Evolutionary conservation across 2,329 filamentous ascomycete species (phyloP), one percentile per base, ranked within the genome.

Genomic region (Zymoseptoria brevis): DNA sequence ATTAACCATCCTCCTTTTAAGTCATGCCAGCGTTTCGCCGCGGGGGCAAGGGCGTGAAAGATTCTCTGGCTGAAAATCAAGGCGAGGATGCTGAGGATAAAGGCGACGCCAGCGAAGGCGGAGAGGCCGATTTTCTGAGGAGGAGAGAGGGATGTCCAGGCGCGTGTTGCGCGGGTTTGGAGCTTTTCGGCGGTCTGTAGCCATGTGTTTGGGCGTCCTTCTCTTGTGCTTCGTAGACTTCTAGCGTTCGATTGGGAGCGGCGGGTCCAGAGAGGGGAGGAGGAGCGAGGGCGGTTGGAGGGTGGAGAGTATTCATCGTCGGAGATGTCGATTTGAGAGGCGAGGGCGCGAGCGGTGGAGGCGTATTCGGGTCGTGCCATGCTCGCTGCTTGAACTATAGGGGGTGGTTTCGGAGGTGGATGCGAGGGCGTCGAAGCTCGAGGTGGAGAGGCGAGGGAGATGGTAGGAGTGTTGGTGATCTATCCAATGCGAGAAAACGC

Each of bases 1-100:
- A 96, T 82, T 61, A 86, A 74, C 79, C 85, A 89, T 50, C 90
- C 93, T 56, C 82, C 85, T 0, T 79, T 81, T 4, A 91, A 77
- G 29, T 84, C 81, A 69, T 90, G 84, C 91, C 91, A 96, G 64
- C 83, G 82, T 72, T 86, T 80, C 21, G 92, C 90, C 11, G 86
- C 75, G 6, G 91, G 90, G 11, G 81, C 83, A 57, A 97, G 79
- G 74, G 81, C 85, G 35, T 82, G 80, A 77, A 96, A 95, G 71
- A 97, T 87, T 64, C 81, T 77, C 73, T 93, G 87, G 64, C 87
- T 90, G 79, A 89, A 94, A 62, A 93, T 73, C 58, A 96, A 77
- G 72, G 89, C 87, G 4, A 91, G 76, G 56, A 96, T 76, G 26
- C 80, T 76, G 11, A 89, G 69, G 8, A 83, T 77, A 58, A 81